These are phyloP conservation scores for Thinopyrum obtusiflorum DNA, from an alignment of 202 grass and related monocot genomes.

Conservation along the genomic window DNA sequence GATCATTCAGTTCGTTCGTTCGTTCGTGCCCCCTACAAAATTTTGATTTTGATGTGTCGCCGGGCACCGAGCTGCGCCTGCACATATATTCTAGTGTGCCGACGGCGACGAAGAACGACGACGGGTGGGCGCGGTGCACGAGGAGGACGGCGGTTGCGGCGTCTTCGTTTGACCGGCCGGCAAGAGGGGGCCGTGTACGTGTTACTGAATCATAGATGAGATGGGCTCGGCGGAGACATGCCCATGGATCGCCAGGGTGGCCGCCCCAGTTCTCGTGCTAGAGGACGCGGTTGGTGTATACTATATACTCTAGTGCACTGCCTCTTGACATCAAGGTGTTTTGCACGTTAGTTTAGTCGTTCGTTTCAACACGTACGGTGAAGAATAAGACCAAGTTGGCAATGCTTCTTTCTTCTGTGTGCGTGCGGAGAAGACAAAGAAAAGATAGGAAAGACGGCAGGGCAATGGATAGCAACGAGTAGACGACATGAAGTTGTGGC, in stretches of 20 bases:
- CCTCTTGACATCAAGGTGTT: not conserved
- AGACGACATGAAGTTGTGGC: not conserved
- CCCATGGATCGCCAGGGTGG: not conserved
- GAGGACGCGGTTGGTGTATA: not conserved
- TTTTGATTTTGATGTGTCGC: not conserved
- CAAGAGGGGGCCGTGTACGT: not conserved
- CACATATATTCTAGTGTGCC: not conserved
- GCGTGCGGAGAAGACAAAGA: no score
- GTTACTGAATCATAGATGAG: not conserved
- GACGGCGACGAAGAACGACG: not conserved
- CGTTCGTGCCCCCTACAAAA: not conserved
- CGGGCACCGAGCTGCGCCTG: not conserved
- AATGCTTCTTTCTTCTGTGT: no score
- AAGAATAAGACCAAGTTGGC: not conserved
- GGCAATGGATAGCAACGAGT: not conserved
- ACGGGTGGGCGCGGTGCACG: not conserved
- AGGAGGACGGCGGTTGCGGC: slow-evolving; percentile 15
- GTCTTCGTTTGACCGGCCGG: slow-evolving; percentile 18
- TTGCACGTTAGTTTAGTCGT: not conserved
- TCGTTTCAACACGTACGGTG: not conserved
- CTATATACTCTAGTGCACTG: not conserved
- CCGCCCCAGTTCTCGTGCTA: not conserved
- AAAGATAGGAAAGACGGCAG: not conserved
- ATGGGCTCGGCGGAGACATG: not conserved
- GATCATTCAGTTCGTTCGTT: slow-evolving; percentile 21